phyloP scores from a whole-genome alignment of 2,329 filamentous ascomycete species.

The Paramyrothecium roridum region DNA sequence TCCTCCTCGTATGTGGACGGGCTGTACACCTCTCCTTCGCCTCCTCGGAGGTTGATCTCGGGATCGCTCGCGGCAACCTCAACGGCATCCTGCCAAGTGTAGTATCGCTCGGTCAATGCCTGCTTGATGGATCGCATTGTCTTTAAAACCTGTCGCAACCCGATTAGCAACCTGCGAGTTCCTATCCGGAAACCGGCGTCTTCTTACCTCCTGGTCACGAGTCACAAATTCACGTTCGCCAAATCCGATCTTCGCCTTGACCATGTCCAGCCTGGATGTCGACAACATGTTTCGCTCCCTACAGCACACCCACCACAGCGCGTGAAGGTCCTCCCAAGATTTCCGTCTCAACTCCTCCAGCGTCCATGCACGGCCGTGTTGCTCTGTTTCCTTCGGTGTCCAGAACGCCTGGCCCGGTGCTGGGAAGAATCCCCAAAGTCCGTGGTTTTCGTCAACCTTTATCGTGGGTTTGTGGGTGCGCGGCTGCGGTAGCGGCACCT shows the following conservation, averaged over 20 bases:
- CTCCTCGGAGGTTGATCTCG: slow-evolving; percentile 58
- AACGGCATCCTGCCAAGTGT: slow-evolving; percentile 79
- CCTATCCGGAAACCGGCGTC: neutral
- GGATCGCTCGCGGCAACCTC: slow-evolving; percentile 62
- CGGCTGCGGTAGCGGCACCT: slow-evolving; percentile 71
- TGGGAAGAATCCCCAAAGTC: slow-evolving; percentile 90
- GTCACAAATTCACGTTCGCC: slow-evolving; percentile 65
- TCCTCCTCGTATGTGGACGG: slow-evolving; percentile 37
- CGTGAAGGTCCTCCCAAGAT: slow-evolving; percentile 90
- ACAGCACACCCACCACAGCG: slow-evolving; percentile 90
- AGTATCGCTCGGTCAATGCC: slow-evolving; percentile 80
- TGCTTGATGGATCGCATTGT: slow-evolving; percentile 85
- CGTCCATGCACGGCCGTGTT: slow-evolving; percentile 80
- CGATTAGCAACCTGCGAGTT: slow-evolving; percentile 8
- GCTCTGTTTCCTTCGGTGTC: slow-evolving; percentile 66
- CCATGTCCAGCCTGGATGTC: slow-evolving; percentile 71
- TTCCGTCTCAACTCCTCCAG: slow-evolving; percentile 83
- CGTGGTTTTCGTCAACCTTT: slow-evolving; percentile 70
- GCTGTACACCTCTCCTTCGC: slow-evolving; percentile 45
- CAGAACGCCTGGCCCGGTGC: slow-evolving; percentile 64
- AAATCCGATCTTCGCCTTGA: slow-evolving; percentile 66
- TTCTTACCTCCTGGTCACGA: slow-evolving; percentile 65
- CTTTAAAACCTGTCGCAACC: slow-evolving; percentile 56
- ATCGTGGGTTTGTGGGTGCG: slow-evolving; percentile 55
- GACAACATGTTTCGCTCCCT: slow-evolving; percentile 86